A percentile compares a stretch with the other conserved stretches of the same genome.
Evolutionary conservation across 2,329 filamentous ascomycete species (phyloP).

Genomic region (Arthrobotrys sphaeroides): DNA sequence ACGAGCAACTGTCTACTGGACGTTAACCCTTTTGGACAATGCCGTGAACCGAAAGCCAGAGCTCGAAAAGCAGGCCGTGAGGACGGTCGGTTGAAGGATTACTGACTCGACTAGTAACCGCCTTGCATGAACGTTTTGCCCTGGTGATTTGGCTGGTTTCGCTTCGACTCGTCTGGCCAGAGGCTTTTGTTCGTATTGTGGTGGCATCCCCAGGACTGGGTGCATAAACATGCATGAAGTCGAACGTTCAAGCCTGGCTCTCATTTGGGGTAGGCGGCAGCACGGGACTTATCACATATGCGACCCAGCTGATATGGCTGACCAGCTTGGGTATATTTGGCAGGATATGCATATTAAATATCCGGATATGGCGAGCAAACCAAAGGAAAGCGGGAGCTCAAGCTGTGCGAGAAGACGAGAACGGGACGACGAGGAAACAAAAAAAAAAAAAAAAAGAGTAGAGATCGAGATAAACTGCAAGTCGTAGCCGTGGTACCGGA

Average conservation of each 20-base stretch:
- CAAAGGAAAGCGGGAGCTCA: not conserved
- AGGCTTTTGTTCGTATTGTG: not conserved
- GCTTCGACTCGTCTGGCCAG: not conserved
- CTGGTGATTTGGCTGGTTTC: conserved; percentile 18
- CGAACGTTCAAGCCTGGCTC: conserved; percentile 19
- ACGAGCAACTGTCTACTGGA: not conserved
- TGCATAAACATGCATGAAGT: conserved; percentile 51
- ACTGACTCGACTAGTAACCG: conserved; percentile 18
- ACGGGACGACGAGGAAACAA: not conserved
- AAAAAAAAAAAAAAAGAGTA: not conserved
- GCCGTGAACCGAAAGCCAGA: conserved; percentile 1
- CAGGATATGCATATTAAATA: conserved; percentile 37
- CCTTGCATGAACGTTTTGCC: conserved; percentile 19
- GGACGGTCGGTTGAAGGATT: conserved; percentile 10
- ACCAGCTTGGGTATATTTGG: conserved; percentile 25
- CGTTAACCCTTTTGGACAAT: conserved; percentile 5
- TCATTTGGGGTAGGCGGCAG: conserved; percentile 22
- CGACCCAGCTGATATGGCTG: not conserved
- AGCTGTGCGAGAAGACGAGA: not conserved
- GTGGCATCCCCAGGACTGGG: conserved; percentile 8
- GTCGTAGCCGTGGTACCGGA: too few species aligned
- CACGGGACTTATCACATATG: conserved; percentile 33
- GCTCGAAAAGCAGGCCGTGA: not conserved
- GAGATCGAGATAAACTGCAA: not conserved
- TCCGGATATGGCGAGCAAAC: conserved; percentile 29